Base-by-base conservation (phyloP, 2,329 filamentous ascomycete species). In the Botrytis pseudocinerea region DNA sequence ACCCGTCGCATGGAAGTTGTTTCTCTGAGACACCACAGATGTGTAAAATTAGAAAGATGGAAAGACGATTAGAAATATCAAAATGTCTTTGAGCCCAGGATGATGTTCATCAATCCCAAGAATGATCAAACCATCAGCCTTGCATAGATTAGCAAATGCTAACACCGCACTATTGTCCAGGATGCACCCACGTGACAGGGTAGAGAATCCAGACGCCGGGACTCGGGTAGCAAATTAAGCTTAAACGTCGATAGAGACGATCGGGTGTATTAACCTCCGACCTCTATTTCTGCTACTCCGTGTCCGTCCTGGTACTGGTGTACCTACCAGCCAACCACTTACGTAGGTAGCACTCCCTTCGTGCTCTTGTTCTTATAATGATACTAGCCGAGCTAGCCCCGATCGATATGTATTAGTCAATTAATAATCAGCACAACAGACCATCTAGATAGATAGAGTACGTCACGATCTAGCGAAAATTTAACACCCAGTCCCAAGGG, bases 91-190 rank as follows among this genome's bases (percentile, higher is more conserved):
- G 10, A 7, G 22, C 57, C 57, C 32, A 35, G 28, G 57, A 60
- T 32, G 22, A 28, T 32, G n/a, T 20, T 28, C 25, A 44, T 42
- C 60, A 63, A 63, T 9, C 9, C 16, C 1, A n/a, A 54, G 22
- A 40, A 20, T 28, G 46, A 25, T n/a, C 48, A 40, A 51, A 18
- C 46, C 25, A 57, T 68, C 65, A 69, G 65, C 65, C 65, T 69
- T 69, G 65, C 48, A 57, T 42, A 42, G 40, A 68, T 57, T 38
- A 6, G 38, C n/a, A 9, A 40, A 61, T 18, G 59, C 59, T n/a
- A 57, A 25, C 16, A 12, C 12, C 9, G 38, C 1, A 7, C 38
- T 38, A 8, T 9, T 38, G 1, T 38, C 48, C 14, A n/a, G 25
- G 25, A 54, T n/a, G 25, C 25, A 7, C 25, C n/a, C 25, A 54